Base-by-base conservation (phyloP, 2,329 filamentous ascomycete species). In the Colletotrichum agaves region DNA sequence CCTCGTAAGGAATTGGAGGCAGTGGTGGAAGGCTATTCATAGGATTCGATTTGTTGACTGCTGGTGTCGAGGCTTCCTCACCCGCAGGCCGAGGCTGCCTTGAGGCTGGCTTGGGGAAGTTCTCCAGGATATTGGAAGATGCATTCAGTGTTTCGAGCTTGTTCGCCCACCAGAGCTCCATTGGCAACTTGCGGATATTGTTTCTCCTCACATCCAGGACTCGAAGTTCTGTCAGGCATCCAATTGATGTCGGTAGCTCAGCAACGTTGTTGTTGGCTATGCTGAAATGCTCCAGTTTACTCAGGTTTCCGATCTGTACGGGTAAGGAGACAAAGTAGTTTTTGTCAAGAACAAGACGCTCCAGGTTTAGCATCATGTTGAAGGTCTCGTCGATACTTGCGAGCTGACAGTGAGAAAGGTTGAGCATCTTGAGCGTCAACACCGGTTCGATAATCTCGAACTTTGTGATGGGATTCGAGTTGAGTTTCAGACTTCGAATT, bases 311-410 rank as follows among this genome's bases (percentile, higher is more conserved):
- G 67, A 99, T 92, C 69, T 97, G 91, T 61, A 88, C 86, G 0
- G 95, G 96, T 23, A 99, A 82, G 1, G 93, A 95, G 0, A 96
- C 94, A 73, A 99, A 97, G 76, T 98, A 97, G 75, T 99, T 99
- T 76, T 93, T 94, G 80, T 98, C 95, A 61, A 99, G 84, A 17
- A 95, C 91, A 21, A 99, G 85, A 73, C 94, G 94, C 65, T 95
- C 93, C 49, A 99, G 80, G 73, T 94, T 96, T 8, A 92, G 87
- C 81, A 98, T 90, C 75, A 95, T 94, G 72, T 91, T 90, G 76
- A 97, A 98, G 13, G 95, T 87, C 50, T 92, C 90, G 75, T 98
- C 96, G 59, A 99, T 90, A 74, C 94, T 93, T 2, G 94, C 92
- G 47, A 99, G 83, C 78, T 98, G 97, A 5, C 92, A 94, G 61